Evolutionary conservation across 495 filamentous ascomycete species (phyloP).

Genomic region (Astrothelium subdiscretum): DNA sequence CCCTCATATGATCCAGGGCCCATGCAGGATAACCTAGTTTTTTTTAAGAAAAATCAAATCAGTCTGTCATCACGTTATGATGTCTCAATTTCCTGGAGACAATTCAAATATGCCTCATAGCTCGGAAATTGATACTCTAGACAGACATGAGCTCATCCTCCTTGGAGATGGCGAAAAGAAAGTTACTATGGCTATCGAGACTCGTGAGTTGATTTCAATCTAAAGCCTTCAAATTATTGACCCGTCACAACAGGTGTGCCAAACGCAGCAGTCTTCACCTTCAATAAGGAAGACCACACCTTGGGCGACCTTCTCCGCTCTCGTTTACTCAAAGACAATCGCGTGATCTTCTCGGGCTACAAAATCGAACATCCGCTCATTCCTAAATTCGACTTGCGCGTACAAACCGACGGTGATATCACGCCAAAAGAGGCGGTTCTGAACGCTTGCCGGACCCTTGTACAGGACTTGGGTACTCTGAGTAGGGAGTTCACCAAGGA

Average conservation of each 20-base stretch:
- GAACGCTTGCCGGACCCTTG: conserved; percentile 61
- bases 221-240: background rate
- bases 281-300: conserved; percentile 96
- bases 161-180: conserved; percentile 83
- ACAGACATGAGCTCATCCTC: conserved; percentile 84
- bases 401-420: conserved; percentile 82
- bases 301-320: conserved; percentile 78
- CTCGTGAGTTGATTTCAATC: conserved; percentile 48
- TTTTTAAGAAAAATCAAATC: too few species aligned
- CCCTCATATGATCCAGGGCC: too few species aligned
- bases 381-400: conserved; percentile 71
- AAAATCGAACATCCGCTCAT: conserved; percentile 74
- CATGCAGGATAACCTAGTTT: too few species aligned
- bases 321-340: conserved; percentile 62
- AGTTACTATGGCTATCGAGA: conserved; percentile 72
- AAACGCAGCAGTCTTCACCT: conserved; percentile 76
- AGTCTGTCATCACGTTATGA: too few species aligned
- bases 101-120: background rate
- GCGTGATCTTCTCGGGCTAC: conserved; percentile 82
- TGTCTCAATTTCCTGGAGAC: too few species aligned
- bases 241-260: conserved; percentile 51
- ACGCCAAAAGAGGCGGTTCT: conserved; percentile 81
- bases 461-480: conserved; percentile 62
- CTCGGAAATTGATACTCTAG: conserved; percentile 6
- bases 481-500: conserved; percentile 90